Conservation (phyloP, 2,329 filamentous ascomycete species). For the Fusarium goolgardi region DNA sequence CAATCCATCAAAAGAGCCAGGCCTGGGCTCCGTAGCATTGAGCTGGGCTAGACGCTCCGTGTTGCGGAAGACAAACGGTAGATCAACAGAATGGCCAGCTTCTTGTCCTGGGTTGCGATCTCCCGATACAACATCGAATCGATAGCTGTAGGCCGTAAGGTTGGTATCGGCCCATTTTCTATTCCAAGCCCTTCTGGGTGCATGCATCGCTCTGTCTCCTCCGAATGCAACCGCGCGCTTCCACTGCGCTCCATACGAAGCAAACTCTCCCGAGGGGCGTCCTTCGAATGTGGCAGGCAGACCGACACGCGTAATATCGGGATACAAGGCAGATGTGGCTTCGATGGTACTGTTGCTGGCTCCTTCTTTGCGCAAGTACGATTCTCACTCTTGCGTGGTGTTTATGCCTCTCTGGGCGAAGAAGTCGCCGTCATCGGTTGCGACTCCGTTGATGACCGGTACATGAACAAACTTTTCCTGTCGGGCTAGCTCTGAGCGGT, state of each 20-base stretch:
- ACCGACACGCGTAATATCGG: slow-evolving; percentile 20
- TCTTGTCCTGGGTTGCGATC: slow-evolving; percentile 22
- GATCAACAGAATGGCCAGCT: slow-evolving; percentile 22
- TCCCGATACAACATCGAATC: slow-evolving; percentile 29
- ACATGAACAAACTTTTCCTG: slow-evolving; percentile 26
- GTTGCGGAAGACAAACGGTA: slow-evolving; percentile 30
- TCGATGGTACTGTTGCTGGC: slow-evolving; percentile 15
- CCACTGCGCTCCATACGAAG: slow-evolving; percentile 29
- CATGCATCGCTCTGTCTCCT: slow-evolving; percentile 32
- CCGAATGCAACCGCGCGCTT: slow-evolving; percentile 30
- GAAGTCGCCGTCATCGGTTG: slow-evolving; percentile 27
- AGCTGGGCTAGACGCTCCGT: not conserved
- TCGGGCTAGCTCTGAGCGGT: slow-evolving; percentile 20
- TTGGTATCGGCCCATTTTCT: slow-evolving; percentile 18
- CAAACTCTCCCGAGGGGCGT: not conserved
- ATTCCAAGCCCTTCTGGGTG: slow-evolving; percentile 24
- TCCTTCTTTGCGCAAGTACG: slow-evolving; percentile 15
- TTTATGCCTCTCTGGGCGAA: slow-evolving; percentile 29
- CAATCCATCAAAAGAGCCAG: slow-evolving; percentile 11
- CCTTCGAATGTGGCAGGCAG: slow-evolving; percentile 18
- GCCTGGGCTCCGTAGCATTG: slow-evolving; percentile 12
- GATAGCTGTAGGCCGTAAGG: slow-evolving; percentile 24
- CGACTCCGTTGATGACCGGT: slow-evolving; percentile 8
- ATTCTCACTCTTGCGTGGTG: slow-evolving; percentile 27
- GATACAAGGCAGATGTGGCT: slow-evolving; percentile 20